Percentiles rank a stretch among this genome's conserved stretches.
Conservation (phyloP, 2,329 filamentous ascomycete species). For the Colletotrichum sublineola region DNA sequence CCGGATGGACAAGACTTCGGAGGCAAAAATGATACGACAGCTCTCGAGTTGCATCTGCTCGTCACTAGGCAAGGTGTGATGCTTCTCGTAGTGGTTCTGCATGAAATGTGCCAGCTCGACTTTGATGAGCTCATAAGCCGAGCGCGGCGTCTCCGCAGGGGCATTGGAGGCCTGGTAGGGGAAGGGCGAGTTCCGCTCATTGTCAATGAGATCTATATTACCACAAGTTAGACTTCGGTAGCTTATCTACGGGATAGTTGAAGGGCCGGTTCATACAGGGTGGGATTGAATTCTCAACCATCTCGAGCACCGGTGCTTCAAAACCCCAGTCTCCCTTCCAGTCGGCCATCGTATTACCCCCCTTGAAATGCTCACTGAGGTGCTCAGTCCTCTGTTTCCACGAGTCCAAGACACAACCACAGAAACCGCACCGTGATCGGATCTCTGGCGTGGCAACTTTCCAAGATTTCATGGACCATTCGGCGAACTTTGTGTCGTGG, state of each 20-base stretch:
- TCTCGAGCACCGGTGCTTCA: slow-evolving; percentile 69
- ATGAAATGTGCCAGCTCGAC: slow-evolving; percentile 68
- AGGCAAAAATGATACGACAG: slow-evolving; percentile 69
- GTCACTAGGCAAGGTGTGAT: slow-evolving; percentile 60
- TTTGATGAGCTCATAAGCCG: slow-evolving; percentile 73
- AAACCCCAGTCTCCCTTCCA: slow-evolving; percentile 81
- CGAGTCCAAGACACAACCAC: slow-evolving; percentile 71
- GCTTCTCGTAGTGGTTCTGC: slow-evolving; percentile 58
- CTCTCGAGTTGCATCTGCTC: slow-evolving; percentile 69
- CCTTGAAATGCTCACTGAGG: slow-evolving; percentile 67
- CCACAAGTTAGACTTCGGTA: slow-evolving; percentile 57
- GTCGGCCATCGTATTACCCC: slow-evolving; percentile 74
- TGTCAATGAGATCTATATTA: slow-evolving; percentile 71
- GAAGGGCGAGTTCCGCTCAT: slow-evolving; percentile 69
- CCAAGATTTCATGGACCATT: slow-evolving; percentile 76
- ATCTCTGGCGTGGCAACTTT: slow-evolving; percentile 72
- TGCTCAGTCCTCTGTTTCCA: slow-evolving; percentile 74
- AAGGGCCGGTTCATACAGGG: slow-evolving; percentile 66
- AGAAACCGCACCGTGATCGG: slow-evolving; percentile 75
- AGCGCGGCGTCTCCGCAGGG: slow-evolving; percentile 62
- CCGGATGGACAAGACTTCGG: slow-evolving; percentile 61
- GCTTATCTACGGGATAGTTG: slow-evolving; percentile 53
- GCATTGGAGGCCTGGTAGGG: slow-evolving; percentile 64
- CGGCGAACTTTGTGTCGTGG: slow-evolving; percentile 71
- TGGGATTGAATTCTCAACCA: slow-evolving; percentile 76